phyloP scores from a whole-genome alignment of 495 filamentous ascomycete species.

The Neurospora sp. region DNA sequence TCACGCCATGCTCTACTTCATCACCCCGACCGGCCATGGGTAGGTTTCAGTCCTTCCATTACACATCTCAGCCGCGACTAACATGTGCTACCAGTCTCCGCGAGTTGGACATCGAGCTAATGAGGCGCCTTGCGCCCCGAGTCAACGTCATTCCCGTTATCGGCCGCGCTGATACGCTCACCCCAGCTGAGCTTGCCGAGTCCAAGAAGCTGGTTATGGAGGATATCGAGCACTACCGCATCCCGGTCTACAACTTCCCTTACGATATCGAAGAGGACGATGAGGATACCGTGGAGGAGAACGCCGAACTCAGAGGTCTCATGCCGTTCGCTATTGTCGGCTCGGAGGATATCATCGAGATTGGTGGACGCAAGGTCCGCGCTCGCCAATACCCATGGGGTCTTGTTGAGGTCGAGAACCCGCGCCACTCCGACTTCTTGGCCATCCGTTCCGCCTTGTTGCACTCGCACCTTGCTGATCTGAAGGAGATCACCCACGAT shows the following conservation, averaged over 20 bases:
- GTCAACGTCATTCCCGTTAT: slow-evolving; percentile 99
- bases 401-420: slow-evolving; percentile 97
- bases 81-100: slow-evolving; percentile 55
- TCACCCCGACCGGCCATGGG: slow-evolving; percentile 96
- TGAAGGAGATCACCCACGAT: slow-evolving; percentile 99
- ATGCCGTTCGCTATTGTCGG: slow-evolving; percentile 99
- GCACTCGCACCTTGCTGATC: slow-evolving; percentile 92
- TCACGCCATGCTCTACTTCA: slow-evolving; percentile 96
- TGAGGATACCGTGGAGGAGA: slow-evolving; percentile 98
- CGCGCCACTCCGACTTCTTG: slow-evolving; percentile 95
- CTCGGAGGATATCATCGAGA: slow-evolving; percentile 89
- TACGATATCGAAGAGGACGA: slow-evolving; percentile 99
- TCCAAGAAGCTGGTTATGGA: slow-evolving; percentile 99
- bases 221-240: slow-evolving; percentile 99
- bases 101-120: slow-evolving; percentile 97
- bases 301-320: slow-evolving; percentile 87
- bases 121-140: slow-evolving; percentile 96
- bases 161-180: slow-evolving; percentile 95
- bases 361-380: slow-evolving; percentile 81
- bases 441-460: slow-evolving; percentile 93
- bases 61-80: slow-evolving; percentile 7
- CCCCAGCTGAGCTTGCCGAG: slow-evolving; percentile 90
- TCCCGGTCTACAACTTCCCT: slow-evolving; percentile 99
- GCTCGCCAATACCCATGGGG: slow-evolving; percentile 98
- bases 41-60: slow-evolving; percentile 28